Conservation (phyloP, 75 land plant genomes). For the Isoetes taiwanensis region DNA sequence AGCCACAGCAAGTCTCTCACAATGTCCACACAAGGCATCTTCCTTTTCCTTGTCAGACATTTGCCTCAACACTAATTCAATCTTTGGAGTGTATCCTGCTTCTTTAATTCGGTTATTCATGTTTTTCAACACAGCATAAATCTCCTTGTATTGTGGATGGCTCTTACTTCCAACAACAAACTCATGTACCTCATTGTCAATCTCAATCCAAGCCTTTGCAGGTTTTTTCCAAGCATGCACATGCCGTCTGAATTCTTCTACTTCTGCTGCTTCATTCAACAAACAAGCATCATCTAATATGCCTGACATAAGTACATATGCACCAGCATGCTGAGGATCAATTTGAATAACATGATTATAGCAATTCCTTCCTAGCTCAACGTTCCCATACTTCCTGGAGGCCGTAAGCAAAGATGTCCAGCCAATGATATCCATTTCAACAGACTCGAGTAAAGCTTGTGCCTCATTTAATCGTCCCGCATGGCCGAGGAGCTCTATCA, state of each 20-base stretch:
- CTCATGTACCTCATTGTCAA: background rate
- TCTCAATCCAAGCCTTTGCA: slow-evolving; percentile 9
- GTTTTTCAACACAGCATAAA: background rate
- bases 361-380: background rate
- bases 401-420: background rate
- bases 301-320: slow-evolving; percentile 3
- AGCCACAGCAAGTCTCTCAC: too few relatives aligned
- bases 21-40: too few relatives aligned
- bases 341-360: background rate
- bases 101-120: background rate
- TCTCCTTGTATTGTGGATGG: background rate
- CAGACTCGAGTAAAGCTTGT: background rate
- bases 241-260: background rate
- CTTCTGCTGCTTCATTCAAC: background rate
- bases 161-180: background rate
- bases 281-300: background rate
- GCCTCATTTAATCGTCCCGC: background rate
- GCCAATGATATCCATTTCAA: background rate
- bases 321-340: background rate
- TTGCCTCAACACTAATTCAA: too few relatives aligned
- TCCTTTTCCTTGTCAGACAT: too few relatives aligned
- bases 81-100: background rate
- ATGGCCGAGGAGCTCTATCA: background rate
- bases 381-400: background rate
- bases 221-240: slow-evolving; percentile 10